A percentile compares a stretch with the other conserved stretches of the same genome.
Conservation (phyloP, 306 rosid genomes). For the Dryas alaskensis region DNA sequence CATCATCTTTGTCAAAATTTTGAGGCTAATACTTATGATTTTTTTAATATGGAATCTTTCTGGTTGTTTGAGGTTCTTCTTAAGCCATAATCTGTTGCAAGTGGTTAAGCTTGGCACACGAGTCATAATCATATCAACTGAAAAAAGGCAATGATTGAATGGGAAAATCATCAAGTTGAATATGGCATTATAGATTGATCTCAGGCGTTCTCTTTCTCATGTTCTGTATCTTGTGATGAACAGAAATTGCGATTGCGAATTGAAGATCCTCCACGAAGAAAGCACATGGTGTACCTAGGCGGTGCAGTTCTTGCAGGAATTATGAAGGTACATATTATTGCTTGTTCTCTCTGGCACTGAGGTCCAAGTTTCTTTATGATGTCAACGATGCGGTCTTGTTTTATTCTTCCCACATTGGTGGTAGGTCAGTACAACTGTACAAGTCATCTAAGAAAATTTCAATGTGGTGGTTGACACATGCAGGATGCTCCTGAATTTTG, state of each 20-base stretch:
- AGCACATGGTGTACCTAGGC: slow-evolving; percentile 99
- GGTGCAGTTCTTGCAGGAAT: slow-evolving; percentile 99
- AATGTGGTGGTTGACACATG: slow-evolving; percentile 35
- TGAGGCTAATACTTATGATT: background rate
- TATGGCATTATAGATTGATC: background rate
- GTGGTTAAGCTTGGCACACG: background rate
- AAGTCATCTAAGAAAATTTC: slow-evolving; percentile 29
- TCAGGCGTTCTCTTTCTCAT: background rate
- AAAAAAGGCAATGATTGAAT: background rate
- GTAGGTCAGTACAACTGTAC: background rate
- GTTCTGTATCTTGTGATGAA: slow-evolving; percentile 22
- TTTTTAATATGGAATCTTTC: background rate
- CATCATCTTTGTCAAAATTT: background rate
- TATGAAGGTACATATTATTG: slow-evolving; percentile 69
- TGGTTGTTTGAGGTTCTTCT: background rate
- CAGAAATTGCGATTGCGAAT: slow-evolving; percentile 90
- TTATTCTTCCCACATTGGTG: background rate
- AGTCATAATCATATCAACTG: background rate
- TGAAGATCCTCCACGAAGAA: slow-evolving; percentile 97
- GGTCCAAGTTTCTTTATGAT: background rate
- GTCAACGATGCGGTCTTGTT: background rate
- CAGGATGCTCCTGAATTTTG: slow-evolving; percentile 99
- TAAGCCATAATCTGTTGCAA: background rate
- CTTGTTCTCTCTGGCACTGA: slow-evolving; percentile 1
- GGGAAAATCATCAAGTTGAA: background rate